A percentile compares a stretch with the other conserved stretches of the same genome.
Evolutionary conservation across 352 stramenopile genomes (phyloP).

Genomic region (Pythium dissimile): DNA sequence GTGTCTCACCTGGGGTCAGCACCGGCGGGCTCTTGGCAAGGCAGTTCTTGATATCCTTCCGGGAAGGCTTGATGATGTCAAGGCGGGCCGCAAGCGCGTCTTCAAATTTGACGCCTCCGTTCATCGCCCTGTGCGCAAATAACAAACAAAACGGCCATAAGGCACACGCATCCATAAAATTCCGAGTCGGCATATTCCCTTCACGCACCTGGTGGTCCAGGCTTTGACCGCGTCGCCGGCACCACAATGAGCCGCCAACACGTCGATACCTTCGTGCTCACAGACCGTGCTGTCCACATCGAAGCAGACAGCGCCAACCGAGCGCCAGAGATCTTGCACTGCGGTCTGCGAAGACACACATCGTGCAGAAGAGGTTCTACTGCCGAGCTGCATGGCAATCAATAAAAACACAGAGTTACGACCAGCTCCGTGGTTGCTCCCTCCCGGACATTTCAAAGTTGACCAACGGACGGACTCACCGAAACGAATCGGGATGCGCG

Average conservation of each 20-base stretch:
- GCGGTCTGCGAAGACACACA: conserved; percentile 6
- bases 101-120: conserved; percentile 97
- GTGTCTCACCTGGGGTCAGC: conserved; percentile 72
- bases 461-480: background rate
- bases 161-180: no score
- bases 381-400: background rate
- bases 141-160: no score
- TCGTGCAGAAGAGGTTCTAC: background rate
- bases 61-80: conserved; percentile 94
- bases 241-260: conserved; percentile 95
- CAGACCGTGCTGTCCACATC: conserved; percentile 99
- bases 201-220: conserved; percentile 91
- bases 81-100: conserved; percentile 95
- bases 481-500: background rate
- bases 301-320: conserved; percentile 75
- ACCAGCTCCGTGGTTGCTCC: no score
- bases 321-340: conserved; percentile 58
- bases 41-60: conserved; percentile 86
- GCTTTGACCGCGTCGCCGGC: conserved; percentile 92
- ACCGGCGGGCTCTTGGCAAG: conserved; percentile 87
- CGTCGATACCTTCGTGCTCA: conserved; percentile 97
- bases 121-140: conserved; percentile 90
- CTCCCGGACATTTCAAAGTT: no score
- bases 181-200: no score
- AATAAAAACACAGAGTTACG: no score